phyloP scores from a whole-genome alignment of 495 filamentous ascomycete species.

The Penicillium goetzii region DNA sequence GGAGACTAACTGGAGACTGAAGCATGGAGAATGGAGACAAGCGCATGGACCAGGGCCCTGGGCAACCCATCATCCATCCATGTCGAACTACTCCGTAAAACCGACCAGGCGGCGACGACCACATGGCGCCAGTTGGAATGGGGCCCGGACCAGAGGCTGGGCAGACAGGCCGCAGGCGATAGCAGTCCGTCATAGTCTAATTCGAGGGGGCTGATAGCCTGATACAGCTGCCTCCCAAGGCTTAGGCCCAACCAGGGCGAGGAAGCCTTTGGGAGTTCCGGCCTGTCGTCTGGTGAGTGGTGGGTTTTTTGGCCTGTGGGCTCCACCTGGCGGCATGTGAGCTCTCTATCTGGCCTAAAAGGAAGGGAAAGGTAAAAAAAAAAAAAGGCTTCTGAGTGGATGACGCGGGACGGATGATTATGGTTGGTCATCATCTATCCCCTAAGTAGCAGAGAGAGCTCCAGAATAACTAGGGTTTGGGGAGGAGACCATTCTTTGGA shows the following conservation, averaged over 20 bases:
- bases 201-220: constrained; percentile 23
- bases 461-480: not conserved
- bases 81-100: constrained; percentile 4
- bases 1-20: not conserved
- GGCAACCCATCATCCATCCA: not conserved
- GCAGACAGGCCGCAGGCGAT: not conserved
- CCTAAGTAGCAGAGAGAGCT: not conserved
- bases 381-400: not conserved
- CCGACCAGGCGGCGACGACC: constrained; percentile 10
- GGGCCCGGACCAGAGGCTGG: constrained; percentile 12
- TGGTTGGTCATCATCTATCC: not conserved
- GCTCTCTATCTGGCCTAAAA: constrained; percentile 8
- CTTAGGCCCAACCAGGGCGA: constrained; percentile 18
- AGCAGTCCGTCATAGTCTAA: constrained; percentile 13
- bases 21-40: not conserved
- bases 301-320: not conserved
- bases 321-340: constrained; percentile 23
- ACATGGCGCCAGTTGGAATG: constrained; percentile 19
- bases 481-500: not conserved
- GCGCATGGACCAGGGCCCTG: constrained; percentile 6
- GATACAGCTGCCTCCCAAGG: constrained; percentile 29
- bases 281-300: constrained; percentile 2
- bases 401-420: not conserved
- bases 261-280: not conserved
- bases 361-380: not conserved